phyloP scores from a whole-genome alignment of 805 yeast species.

The Metschnikowia arizonensis region DNA sequence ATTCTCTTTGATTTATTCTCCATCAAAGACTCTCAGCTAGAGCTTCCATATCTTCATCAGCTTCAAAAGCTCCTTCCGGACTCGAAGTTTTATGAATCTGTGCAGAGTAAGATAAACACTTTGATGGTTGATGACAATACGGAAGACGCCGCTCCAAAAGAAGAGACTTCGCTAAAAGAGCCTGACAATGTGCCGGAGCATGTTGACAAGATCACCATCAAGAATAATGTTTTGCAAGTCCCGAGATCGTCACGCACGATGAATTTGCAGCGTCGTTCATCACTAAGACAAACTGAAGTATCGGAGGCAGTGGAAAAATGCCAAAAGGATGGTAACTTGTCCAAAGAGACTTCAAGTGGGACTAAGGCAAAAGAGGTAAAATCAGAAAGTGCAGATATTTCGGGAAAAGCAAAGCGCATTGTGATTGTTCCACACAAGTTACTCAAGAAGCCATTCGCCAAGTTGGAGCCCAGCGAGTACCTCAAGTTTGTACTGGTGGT shows the following conservation, averaged over 20 bases:
- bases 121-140: constrained; percentile 19
- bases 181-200: neutral
- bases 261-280: constrained; percentile 15
- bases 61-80: constrained; percentile 22
- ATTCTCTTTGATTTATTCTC: constrained; percentile 16
- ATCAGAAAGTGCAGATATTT: neutral
- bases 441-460: constrained; percentile 38
- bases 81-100: constrained; percentile 24
- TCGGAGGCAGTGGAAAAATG: neutral
- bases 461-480: constrained; percentile 35
- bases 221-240: constrained; percentile 13
- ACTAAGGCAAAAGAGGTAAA: neutral
- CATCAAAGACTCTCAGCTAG: constrained; percentile 6
- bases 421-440: constrained; percentile 41
- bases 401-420: constrained; percentile 20
- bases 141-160: neutral
- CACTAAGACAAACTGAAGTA: neutral
- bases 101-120: constrained; percentile 31
- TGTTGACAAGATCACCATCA: constrained; percentile 14
- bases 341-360: neutral
- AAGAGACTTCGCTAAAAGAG: neutral
- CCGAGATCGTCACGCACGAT: constrained; percentile 18
- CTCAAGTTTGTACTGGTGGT: constrained; percentile 33
- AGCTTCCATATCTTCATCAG: constrained; percentile 20
- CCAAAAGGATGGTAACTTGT: neutral